A percentile compares a stretch with the other conserved stretches of the same genome.
Conservation (phyloP, 441 rosid genomes). For the Jatropha multifida region DNA sequence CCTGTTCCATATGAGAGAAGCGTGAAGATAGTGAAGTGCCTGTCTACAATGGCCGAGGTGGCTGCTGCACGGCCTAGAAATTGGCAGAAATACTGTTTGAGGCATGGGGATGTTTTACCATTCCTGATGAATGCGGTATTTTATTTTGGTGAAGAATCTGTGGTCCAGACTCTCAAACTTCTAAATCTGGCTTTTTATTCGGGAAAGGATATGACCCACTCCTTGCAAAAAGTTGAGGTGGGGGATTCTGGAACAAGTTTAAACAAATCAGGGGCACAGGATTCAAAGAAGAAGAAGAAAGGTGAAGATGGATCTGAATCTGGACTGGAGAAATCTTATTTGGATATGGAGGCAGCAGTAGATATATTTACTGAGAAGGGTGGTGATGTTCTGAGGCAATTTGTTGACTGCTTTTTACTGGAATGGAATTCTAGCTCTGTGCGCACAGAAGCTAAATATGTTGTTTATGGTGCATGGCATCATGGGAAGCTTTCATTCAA, state of each 20-base stretch:
- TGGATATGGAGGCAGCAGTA: conserved; percentile 94
- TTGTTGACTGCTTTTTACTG: conserved; percentile 90
- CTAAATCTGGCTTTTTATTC: conserved; percentile 89
- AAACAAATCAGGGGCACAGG: conserved; percentile 73
- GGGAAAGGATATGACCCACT: conserved; percentile 81
- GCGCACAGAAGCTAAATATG: conserved; percentile 89
- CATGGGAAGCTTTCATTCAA: conserved; percentile 89
- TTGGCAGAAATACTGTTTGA: conserved; percentile 99
- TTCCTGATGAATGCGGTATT: conserved; percentile 82
- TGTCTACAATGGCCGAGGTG: conserved; percentile 95
- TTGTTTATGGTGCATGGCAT: conserved; percentile 97
- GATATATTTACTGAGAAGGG: conserved; percentile 80
- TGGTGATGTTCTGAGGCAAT: conserved; percentile 83
- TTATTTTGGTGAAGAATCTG: conserved; percentile 95
- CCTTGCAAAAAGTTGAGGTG: conserved; percentile 68
- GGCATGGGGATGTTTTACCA: conserved; percentile 85
- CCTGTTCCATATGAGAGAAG: conserved; percentile 91
- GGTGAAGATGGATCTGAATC: conserved; percentile 93
- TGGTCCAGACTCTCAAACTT: conserved; percentile 91
- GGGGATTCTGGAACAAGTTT: conserved; percentile 68
- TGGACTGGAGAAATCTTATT: conserved; percentile 78
- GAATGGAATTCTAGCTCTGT: conserved; percentile 99
- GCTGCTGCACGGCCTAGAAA: conserved; percentile 97
- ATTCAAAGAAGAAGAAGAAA: conserved; percentile 96
- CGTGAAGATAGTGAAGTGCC: conserved; percentile 95